These are phyloP conservation scores for Lepraria neglecta DNA, from an alignment of 495 filamentous ascomycete species.

Conservation along the genomic window DNA sequence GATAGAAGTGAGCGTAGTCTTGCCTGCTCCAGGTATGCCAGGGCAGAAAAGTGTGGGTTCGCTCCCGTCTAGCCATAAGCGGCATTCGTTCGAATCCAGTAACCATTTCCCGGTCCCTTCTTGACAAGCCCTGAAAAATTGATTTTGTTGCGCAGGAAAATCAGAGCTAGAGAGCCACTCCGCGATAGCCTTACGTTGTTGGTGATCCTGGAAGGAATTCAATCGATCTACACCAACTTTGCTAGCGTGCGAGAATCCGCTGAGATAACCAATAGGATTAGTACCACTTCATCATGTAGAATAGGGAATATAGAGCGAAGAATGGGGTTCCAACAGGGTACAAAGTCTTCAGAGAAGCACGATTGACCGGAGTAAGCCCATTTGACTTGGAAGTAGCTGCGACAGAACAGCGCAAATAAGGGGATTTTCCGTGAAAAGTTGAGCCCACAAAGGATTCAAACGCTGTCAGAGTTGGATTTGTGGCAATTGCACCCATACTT, in stretches of 20 bases:
- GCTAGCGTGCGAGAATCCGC: neutral
- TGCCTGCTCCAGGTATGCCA: neutral
- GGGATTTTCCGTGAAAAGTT: too few species aligned
- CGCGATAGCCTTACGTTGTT: neutral
- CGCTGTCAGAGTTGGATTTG: too few species aligned
- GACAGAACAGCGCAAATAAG: too few species aligned
- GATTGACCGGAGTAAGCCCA: too few species aligned
- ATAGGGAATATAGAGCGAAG: too few species aligned
- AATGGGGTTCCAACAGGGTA: too few species aligned
- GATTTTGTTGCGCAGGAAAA: neutral
- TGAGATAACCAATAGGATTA: too few species aligned
- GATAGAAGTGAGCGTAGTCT: neutral
- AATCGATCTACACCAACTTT: neutral
- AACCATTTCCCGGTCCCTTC: constrained; percentile 1
- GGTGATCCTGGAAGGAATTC: neutral
- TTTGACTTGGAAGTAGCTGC: too few species aligned
- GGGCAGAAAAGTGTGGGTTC: neutral
- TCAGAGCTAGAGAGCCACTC: neutral
- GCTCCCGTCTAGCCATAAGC: neutral
- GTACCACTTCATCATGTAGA: too few species aligned
- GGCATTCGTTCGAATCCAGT: neutral
- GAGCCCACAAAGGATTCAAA: too few species aligned
- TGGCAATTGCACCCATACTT: neutral
- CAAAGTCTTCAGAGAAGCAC: too few species aligned
- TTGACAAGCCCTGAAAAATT: neutral